Base-by-base conservation (phyloP, 345 rosid genomes). In the Hirschfeldia incana region DNA sequence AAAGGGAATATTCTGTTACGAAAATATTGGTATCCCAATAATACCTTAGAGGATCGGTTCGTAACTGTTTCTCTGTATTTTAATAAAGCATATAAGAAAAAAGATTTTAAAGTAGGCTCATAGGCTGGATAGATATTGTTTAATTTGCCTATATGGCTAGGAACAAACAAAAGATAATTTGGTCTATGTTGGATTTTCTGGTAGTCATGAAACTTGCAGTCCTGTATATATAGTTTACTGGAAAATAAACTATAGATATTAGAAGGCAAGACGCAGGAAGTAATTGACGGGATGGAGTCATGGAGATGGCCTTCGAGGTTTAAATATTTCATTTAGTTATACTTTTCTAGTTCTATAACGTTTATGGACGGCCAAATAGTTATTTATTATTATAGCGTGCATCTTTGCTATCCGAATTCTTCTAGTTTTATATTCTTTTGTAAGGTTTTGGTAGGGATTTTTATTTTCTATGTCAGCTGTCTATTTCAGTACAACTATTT, bases 151-250 rank as follows among this genome's bases (percentile, higher is more conserved):
- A 60, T 32, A 27, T 73, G 74, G 73, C 77, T 65, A 8, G 60
- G 70, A 70, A 70, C 65, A 16, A 42, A 57, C 4, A 57, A 65
- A 8, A 58, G 2, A 57, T 76, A 27, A 7, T 33, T 46, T 71
- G 46, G 21, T 27, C 60, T 4, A 16, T 34, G 12, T 57, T 30
- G 53, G 33, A 8, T 33, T 67, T 72, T 44, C 30, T 7, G 15
- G 55, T 73, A 33, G 36, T 58, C 76, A 72, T 28, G 46, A 70
- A 79, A 74, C 65, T 79, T 79, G 78, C 82, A 74, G 78, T 79
- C 82, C 82, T 67, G 2, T 37, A 49, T 61, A 59, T 44, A 78
- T 66, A 42, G 4, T 65, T 65, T 58, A 72, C 72, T 66, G 30
- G 21, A 30, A 7, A 55, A 74, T 15, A 74, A 17, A 30, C 8